phyloP scores from a whole-genome alignment of 345 rosid genomes.

The Capsella bursapastoris region DNA sequence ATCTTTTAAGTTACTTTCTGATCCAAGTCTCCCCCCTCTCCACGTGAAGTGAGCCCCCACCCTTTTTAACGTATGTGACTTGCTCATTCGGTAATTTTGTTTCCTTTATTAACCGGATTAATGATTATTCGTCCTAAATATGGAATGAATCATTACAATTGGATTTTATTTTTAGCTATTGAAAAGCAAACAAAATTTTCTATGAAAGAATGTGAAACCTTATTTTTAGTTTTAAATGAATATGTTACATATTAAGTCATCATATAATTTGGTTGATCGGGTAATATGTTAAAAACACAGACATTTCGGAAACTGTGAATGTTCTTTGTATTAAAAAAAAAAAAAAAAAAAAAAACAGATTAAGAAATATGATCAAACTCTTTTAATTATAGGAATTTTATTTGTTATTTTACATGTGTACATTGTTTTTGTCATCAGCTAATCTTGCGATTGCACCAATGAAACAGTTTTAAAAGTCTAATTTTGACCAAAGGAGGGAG shows the following conservation, averaged over 20 bases:
- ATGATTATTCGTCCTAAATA: neutral
- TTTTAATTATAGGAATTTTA: neutral
- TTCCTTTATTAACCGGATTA: neutral
- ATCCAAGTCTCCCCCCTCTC: conserved; percentile 13
- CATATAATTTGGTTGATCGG: neutral
- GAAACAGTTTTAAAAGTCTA: neutral
- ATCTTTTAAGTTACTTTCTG: conserved; percentile 38
- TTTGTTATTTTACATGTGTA: too few relatives aligned
- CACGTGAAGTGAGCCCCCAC: conserved; percentile 45
- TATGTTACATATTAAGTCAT: neutral
- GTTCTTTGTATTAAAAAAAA: neutral
- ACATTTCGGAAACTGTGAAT: neutral
- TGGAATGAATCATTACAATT: neutral
- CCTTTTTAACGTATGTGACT: conserved; percentile 26
- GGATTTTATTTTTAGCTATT: neutral
- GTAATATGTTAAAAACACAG: neutral
- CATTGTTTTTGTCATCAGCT: neutral
- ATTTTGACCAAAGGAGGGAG: conserved; percentile 14
- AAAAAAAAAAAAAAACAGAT: too few relatives aligned
- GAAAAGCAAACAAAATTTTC: too few relatives aligned
- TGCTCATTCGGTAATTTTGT: neutral
- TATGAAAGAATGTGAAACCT: neutral
- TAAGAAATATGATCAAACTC: too few relatives aligned
- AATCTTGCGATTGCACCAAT: neutral
- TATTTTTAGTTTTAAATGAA: neutral